Evolutionary conservation across 768 basidiomycete species (phyloP), one percentile per base, ranked within the genome.

Genomic region (Lactifluus hygrophoroides): DNA sequence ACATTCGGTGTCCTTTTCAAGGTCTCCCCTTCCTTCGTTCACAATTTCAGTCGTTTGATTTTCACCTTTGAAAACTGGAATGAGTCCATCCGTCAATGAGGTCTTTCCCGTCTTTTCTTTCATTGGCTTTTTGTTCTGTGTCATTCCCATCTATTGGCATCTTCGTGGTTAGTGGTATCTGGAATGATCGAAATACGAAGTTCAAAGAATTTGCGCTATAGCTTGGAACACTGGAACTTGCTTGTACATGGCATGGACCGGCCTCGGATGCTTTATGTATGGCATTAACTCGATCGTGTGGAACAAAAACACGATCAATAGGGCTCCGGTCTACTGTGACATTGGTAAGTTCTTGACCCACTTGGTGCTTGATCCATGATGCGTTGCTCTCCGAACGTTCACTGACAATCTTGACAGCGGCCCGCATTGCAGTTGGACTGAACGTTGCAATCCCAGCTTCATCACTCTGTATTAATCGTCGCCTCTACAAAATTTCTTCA

Each of bases 221-320:
- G 83, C 83, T 30, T 81, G 81, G 79, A 86, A 88, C 67, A 76
- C 81, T 13, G 87, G 86, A 28, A 89, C 88, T 13, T 82, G 88
- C 59, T 70, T 82, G 40, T 85, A 80, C 73, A 90, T 91, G 73
- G 57, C 74, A 40, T 91, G 88, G 89, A 75, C 76, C 13, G 80
- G 77, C 1, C 55, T 80, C 6, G 73, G 73, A 21, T 83, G 82
- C 68, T 76, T 90, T 40, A 77, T 77, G 55, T 70, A 76, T 54
- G 83, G 80, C 65, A 70, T 90, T 62, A 86, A 91, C 71, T 77
- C 83, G 3, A 71, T 89, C 44, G 66, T 90, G n/a, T 93, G 90
- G 90, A 74, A 73, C 57, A 73, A 77, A 32, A 85, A 79, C 65
- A 75, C 76, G 10, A 73, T 75, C 10, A 74, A 83, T 54, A 62